These are phyloP conservation scores for Aspergillus indologenus DNA, from an alignment of 495 filamentous ascomycete genomes.

Conservation along the genomic window DNA sequence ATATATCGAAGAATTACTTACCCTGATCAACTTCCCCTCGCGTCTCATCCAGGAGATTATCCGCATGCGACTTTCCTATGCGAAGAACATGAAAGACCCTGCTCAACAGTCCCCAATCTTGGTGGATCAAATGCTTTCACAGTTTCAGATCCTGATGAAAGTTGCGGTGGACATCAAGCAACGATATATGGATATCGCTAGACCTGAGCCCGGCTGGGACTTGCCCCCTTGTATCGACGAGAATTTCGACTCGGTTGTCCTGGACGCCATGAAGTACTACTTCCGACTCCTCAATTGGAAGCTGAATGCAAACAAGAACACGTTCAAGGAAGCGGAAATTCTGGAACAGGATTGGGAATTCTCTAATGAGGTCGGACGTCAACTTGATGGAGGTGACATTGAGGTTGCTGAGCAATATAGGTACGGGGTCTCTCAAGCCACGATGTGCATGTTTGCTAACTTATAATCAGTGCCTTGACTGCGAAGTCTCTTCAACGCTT, in stretches of 20 bases:
- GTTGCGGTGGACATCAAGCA: constrained; percentile 90
- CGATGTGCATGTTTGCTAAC: constrained; percentile 20
- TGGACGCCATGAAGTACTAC: constrained; percentile 95
- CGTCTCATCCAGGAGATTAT: constrained; percentile 96
- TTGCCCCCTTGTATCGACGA: constrained; percentile 95
- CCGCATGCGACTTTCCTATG: constrained; percentile 85
- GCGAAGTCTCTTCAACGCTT: constrained; percentile 84
- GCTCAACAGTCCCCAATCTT: constrained; percentile 83
- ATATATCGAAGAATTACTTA: constrained; percentile 94
- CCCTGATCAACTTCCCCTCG: constrained; percentile 93
- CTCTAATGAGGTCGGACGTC: constrained; percentile 83
- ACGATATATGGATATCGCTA: constrained; percentile 76
- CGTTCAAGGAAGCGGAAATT: constrained; percentile 97
- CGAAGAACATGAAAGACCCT: constrained; percentile 88
- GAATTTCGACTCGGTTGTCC: constrained; percentile 89
- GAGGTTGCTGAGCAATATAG: constrained; percentile 99
- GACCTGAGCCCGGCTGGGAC: constrained; percentile 91
- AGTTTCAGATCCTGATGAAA: constrained; percentile 90
- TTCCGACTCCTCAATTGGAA: constrained; percentile 98
- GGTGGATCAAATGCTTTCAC: constrained; percentile 93
- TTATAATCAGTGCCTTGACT: constrained; percentile 65
- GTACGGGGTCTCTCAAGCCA: constrained; percentile 28
- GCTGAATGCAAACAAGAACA: constrained; percentile 94
- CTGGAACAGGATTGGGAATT: constrained; percentile 97
- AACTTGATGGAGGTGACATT: constrained; percentile 86